phyloP scores from a whole-genome alignment of 2,329 filamentous ascomycete species.

The Colletotrichum brevisporum region DNA sequence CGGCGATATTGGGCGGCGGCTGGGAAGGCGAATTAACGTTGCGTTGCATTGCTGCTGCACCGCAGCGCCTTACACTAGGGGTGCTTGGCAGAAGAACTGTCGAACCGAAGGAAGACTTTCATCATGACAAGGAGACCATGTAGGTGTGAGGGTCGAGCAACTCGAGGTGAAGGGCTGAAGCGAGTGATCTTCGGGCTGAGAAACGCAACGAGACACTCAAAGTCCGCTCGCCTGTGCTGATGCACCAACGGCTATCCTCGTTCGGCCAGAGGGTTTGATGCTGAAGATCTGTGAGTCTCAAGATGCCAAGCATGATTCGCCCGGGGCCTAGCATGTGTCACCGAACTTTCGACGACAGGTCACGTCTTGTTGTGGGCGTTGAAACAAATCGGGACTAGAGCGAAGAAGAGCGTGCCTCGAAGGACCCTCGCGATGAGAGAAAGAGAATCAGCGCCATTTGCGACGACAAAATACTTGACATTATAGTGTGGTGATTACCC shows the following conservation, averaged over 20 bases:
- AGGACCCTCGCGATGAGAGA: background rate
- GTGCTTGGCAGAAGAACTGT: background rate
- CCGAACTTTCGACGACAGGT: slow-evolving; percentile 27
- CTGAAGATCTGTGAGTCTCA: slow-evolving; percentile 35
- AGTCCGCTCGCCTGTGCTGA: background rate
- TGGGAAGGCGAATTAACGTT: slow-evolving; percentile 30
- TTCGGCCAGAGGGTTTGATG: slow-evolving; percentile 35
- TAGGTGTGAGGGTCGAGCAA: slow-evolving; percentile 11
- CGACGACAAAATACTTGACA: slow-evolving; percentile 2
- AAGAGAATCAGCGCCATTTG: background rate
- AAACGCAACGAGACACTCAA: slow-evolving; percentile 14
- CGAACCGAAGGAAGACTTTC: background rate
- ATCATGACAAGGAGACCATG: background rate
- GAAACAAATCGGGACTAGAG: slow-evolving; percentile 31
- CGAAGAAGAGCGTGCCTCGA: background rate
- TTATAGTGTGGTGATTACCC: background rate
- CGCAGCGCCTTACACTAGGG: background rate
- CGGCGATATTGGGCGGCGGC: slow-evolving; percentile 4
- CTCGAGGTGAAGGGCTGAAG: slow-evolving; percentile 35
- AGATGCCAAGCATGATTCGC: slow-evolving; percentile 37
- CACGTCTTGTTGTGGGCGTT: slow-evolving; percentile 34
- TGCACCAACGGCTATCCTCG: slow-evolving; percentile 1
- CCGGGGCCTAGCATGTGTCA: slow-evolving; percentile 29
- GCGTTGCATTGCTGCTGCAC: slow-evolving; percentile 27
- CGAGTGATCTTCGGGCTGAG: slow-evolving; percentile 37